Evolutionary conservation across 495 filamentous ascomycete genomes (phyloP).

Genomic region (Podospora tetraspora): DNA sequence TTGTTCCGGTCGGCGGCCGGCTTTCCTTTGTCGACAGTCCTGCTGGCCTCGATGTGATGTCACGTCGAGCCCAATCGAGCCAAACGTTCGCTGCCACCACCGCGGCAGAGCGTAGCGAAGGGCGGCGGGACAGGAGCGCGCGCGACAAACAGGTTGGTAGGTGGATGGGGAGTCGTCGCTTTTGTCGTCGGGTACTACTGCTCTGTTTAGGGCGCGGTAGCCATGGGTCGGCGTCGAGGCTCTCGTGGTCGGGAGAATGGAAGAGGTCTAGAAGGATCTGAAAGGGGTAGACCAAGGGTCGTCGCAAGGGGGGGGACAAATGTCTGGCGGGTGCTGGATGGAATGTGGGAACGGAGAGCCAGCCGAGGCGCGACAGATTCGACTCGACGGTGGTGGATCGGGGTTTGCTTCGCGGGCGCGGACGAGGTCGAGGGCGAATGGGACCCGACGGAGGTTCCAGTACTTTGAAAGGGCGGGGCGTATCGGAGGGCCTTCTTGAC

Average conservation of each 20-base stretch:
- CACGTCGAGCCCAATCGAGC: slow-evolving; percentile 4
- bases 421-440: background rate
- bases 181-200: background rate
- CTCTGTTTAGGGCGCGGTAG: background rate
- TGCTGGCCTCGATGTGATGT: background rate
- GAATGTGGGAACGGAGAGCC: background rate
- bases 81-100: slow-evolving; percentile 1
- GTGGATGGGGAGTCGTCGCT: too few species aligned
- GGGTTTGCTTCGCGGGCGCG: background rate
- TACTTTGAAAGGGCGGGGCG: background rate
- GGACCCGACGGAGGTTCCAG: too few species aligned
- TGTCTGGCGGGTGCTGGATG: background rate
- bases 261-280: background rate
- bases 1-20: background rate
- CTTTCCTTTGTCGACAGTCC: background rate
- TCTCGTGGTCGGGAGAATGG: background rate
- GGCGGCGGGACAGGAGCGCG: slow-evolving; percentile 5
- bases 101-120: slow-evolving; percentile 5
- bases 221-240: background rate
- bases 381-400: background rate
- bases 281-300: background rate
- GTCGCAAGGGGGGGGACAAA: background rate
- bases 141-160: too few species aligned
- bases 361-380: slow-evolving; percentile 5
- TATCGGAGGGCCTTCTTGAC: background rate